Evolutionary conservation across 2,329 filamentous ascomycete genomes (phyloP).

Genomic region (Orbilia ellipsospora): DNA sequence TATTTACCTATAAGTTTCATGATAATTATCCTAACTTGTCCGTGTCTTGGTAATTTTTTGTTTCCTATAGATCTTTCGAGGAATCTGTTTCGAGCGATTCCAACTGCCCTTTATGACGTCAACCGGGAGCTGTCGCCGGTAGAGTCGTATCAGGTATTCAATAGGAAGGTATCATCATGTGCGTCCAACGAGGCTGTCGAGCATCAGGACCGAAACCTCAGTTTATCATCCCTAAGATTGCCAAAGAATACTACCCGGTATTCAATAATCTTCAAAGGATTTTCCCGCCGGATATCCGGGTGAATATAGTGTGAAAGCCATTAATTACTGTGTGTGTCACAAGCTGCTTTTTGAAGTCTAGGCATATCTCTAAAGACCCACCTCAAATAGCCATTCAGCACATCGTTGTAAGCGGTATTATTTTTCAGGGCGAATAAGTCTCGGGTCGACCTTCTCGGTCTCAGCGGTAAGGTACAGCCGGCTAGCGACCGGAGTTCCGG

Average conservation of each 20-base stretch:
- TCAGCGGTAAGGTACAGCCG: constrained; percentile 9
- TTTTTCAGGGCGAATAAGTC: too few relatives aligned
- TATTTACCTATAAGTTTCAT: constrained; percentile 12
- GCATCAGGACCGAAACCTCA: background rate
- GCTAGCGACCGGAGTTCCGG: background rate
- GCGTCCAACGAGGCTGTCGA: constrained; percentile 1
- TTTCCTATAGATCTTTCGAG: background rate
- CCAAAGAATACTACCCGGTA: too few relatives aligned
- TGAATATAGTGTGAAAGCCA: too few relatives aligned
- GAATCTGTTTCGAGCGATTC: background rate
- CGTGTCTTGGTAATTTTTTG: background rate
- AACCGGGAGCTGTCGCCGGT: background rate
- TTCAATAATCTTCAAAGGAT: background rate
- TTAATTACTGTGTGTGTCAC: too few relatives aligned
- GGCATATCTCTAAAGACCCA: too few relatives aligned
- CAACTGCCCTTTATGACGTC: constrained; percentile 12
- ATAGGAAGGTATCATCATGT: constrained; percentile 16
- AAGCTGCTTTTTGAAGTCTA: too few relatives aligned
- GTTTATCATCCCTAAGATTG: background rate
- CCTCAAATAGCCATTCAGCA: too few relatives aligned
- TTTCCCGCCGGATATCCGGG: too few relatives aligned
- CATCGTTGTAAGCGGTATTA: too few relatives aligned
- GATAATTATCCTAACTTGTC: background rate
- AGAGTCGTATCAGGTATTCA: background rate
- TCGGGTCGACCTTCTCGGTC: background rate